Conservation (phyloP, 345 rosid genomes). For the Noccaea caerulescens region DNA sequence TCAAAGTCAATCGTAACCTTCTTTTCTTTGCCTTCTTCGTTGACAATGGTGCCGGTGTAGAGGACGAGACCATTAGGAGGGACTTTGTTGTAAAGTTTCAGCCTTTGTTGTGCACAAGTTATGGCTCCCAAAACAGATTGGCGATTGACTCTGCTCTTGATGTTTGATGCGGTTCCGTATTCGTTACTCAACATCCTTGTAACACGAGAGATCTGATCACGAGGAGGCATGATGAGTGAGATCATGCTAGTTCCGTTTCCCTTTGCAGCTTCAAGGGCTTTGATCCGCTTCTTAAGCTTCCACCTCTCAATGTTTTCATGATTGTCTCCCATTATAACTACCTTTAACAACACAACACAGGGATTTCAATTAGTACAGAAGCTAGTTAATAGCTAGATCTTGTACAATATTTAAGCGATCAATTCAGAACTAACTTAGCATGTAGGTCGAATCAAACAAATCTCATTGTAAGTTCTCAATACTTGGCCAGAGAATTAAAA, state of each 20-base stretch:
- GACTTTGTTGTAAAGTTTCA: slow-evolving; percentile 21
- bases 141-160: slow-evolving; percentile 24
- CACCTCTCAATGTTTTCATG: slow-evolving; percentile 12
- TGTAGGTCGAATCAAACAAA: too few relatives aligned
- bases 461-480: too few relatives aligned
- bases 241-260: slow-evolving; percentile 27
- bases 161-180: slow-evolving; percentile 19
- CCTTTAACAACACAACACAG: background rate
- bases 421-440: too few relatives aligned
- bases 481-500: too few relatives aligned
- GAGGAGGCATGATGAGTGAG: slow-evolving; percentile 18
- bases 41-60: background rate
- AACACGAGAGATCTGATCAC: slow-evolving; percentile 12
- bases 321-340: slow-evolving; percentile 6
- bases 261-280: background rate
- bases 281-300: slow-evolving; percentile 20
- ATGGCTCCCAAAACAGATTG: slow-evolving; percentile 16
- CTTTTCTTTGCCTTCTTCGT: slow-evolving; percentile 1
- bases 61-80: slow-evolving; percentile 27
- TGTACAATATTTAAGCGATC: too few relatives aligned
- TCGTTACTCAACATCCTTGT: slow-evolving; percentile 1
- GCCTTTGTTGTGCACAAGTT: slow-evolving; percentile 15
- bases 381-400: too few relatives aligned
- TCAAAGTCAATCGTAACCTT: background rate
- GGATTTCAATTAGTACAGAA: too few relatives aligned